phyloP scores from a whole-genome alignment of 352 stramenopile genomes.

The Phytophthora citrophthora region DNA sequence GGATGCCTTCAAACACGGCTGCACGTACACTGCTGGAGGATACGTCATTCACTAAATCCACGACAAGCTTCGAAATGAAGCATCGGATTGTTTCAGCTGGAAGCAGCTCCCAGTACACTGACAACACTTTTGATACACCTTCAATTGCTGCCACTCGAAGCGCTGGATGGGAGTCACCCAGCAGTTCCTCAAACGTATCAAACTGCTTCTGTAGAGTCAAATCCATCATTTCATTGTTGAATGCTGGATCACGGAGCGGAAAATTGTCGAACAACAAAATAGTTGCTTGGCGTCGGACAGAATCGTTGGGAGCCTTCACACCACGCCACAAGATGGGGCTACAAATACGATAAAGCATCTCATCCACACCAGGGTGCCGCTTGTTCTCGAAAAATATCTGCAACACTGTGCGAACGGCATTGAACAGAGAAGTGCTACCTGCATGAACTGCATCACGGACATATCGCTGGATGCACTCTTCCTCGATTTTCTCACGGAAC shows the following conservation, averaged over 20 bases:
- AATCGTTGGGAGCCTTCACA: slow-evolving; percentile 85
- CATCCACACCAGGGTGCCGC: slow-evolving; percentile 74
- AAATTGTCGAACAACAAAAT: slow-evolving; percentile 89
- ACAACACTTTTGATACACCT: slow-evolving; percentile 82
- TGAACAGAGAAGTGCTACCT: slow-evolving; percentile 70
- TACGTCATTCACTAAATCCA: slow-evolving; percentile 84
- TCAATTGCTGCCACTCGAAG: slow-evolving; percentile 83
- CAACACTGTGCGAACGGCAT: slow-evolving; percentile 66
- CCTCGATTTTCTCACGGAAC: slow-evolving; percentile 75
- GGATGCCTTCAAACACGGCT: slow-evolving; percentile 83
- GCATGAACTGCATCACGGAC: slow-evolving; percentile 78
- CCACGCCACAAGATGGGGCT: slow-evolving; percentile 87
- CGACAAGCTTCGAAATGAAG: slow-evolving; percentile 82
- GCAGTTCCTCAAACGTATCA: slow-evolving; percentile 78
- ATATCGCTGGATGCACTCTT: slow-evolving; percentile 85
- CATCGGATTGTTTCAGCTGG: slow-evolving; percentile 81
- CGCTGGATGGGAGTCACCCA: slow-evolving; percentile 76
- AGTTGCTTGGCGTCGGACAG: slow-evolving; percentile 79
- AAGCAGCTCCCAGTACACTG: slow-evolving; percentile 86
- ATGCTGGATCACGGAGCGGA: slow-evolving; percentile 74
- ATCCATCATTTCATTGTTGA: slow-evolving; percentile 82
- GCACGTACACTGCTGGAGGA: slow-evolving; percentile 80
- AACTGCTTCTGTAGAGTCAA: slow-evolving; percentile 84
- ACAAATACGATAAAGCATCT: slow-evolving; percentile 87
- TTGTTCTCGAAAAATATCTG: slow-evolving; percentile 91